Base-by-base conservation (phyloP, 1,284 basidiomycete species). In the Puccinia novopanici region DNA sequence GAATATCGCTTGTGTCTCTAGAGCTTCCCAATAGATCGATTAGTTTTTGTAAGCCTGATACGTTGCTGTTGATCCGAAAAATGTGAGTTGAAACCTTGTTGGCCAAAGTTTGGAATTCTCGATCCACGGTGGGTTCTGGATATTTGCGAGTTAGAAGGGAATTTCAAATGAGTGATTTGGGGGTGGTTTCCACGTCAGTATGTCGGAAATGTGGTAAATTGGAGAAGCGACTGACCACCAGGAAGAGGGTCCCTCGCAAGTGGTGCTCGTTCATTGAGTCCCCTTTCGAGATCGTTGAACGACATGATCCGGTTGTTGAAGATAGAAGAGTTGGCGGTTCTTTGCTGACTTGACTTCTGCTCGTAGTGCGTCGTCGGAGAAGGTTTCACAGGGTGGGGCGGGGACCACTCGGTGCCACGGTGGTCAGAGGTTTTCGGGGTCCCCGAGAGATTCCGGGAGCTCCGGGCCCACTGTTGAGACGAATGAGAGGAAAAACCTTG, bases 21-120 rank as follows among this genome's bases (percentile, higher is more conserved):
- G 87, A 87, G 0, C n/a, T n/a, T n/a, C n/a, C n/a, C n/a, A n/a
- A n/a, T n/a, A n/a, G n/a, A n/a, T n/a, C n/a, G n/a, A n/a, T 92
- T 30, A 96, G 89, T 85, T 94, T 93, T 84, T 94, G 87, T 75
- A 99, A 96, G 17, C 93, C 95, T 84, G 95, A 92, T 8, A 98
- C 94, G 87, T 99, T 99, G 82, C 93, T 90, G 85, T 97, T 96
- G 88, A 99, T 94, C 89, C 98, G 98, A 91, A 99, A 98, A 82
- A 98, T 92, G 86, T 98, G 96, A 22, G 98, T 89, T 0, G 94
- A 93, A 73, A 99, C 89, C 24, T 92, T 92, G 37, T 91, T 91
- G 84, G 97, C 93, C 24, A 98, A 88, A 61, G 88, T 88, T 27
- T 89, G 88, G 86, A 98, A 99, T 57, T 84, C 37, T 27, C 27